Percentiles rank a stretch among this genome's conserved stretches.
These are phyloP conservation scores for Rhipidocladum racemiflorum DNA, from an alignment of 176 grass and related monocot species.

Conservation along the genomic window DNA sequence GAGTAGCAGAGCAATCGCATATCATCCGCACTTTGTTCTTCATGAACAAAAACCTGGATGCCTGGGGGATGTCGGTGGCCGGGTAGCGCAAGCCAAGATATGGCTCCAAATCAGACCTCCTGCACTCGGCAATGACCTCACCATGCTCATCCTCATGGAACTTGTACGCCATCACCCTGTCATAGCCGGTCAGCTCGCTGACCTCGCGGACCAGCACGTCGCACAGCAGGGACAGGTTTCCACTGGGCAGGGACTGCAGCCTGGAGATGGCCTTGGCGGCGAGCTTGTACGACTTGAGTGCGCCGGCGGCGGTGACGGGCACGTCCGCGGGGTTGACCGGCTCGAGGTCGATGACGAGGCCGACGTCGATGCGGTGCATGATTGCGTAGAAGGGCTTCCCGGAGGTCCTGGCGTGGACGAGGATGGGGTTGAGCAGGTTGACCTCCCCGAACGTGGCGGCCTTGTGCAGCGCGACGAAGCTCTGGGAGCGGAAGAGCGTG, in stretches of 20 bases:
- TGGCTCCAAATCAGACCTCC: conserved; percentile 78
- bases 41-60: conserved; percentile 91
- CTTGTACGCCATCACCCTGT: conserved; percentile 94
- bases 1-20: conserved; percentile 60
- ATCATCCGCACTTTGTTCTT: conserved; percentile 98
- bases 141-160: conserved; percentile 97
- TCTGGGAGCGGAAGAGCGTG: conserved; percentile 73
- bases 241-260: conserved; percentile 79
- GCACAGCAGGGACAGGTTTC: conserved; percentile 86
- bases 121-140: conserved; percentile 89
- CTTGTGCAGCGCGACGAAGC: conserved; percentile 72
- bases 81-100: conserved; percentile 96
- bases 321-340: conserved; percentile 85
- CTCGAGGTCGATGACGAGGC: conserved; percentile 84
- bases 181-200: conserved; percentile 80
- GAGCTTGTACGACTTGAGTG: conserved; percentile 88
- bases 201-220: conserved; percentile 91
- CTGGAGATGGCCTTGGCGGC: conserved; percentile 91
- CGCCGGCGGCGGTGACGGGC: conserved; percentile 69
- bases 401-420: conserved; percentile 81
- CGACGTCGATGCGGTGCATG: conserved; percentile 72
- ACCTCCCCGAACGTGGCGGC: conserved; percentile 75
- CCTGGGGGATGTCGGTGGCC: conserved; percentile 88
- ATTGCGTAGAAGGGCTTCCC: conserved; percentile 98
- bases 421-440: conserved; percentile 83